Conservation (phyloP, 495 filamentous ascomycete species). For the Tuber brumale region DNA sequence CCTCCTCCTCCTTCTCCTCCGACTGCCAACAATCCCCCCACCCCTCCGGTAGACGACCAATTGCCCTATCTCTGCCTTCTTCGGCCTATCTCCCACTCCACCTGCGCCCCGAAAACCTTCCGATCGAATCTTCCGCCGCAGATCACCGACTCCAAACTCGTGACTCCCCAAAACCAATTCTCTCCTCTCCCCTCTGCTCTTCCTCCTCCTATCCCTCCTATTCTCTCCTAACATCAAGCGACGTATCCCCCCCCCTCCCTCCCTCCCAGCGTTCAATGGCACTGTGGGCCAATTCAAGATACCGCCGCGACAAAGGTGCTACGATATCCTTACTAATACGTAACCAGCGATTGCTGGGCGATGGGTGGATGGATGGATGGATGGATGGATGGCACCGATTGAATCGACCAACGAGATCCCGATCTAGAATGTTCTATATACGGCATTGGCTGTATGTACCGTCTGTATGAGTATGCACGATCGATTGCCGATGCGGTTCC, state of each 20-base stretch:
- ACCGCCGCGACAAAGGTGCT: background rate
- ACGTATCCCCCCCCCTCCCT: background rate
- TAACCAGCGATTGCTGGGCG: background rate
- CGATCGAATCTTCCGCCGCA: conserved; percentile 1
- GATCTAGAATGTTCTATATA: background rate
- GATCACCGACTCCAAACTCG: background rate
- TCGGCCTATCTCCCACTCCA: background rate
- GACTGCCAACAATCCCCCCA: background rate
- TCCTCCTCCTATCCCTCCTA: background rate
- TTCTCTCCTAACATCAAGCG: background rate
- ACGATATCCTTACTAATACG: background rate
- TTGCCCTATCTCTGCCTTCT: background rate
- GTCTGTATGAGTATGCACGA: background rate
- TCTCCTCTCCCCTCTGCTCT: background rate
- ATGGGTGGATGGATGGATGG: background rate
- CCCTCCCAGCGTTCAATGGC: background rate
- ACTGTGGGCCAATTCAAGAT: background rate
- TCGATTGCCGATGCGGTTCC: conserved; percentile 4
- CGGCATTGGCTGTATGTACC: conserved; percentile 1
- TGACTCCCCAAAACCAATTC: background rate
- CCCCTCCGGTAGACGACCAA: background rate
- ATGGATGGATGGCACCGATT: background rate
- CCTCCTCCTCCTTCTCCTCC: background rate
- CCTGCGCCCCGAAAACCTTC: background rate
- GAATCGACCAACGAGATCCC: conserved; percentile 5